Percentiles rank a stretch among this genome's conserved stretches.
Conservation (phyloP, 202 grass and related monocot species). For the Dendrocalamus latiflorus region DNA sequence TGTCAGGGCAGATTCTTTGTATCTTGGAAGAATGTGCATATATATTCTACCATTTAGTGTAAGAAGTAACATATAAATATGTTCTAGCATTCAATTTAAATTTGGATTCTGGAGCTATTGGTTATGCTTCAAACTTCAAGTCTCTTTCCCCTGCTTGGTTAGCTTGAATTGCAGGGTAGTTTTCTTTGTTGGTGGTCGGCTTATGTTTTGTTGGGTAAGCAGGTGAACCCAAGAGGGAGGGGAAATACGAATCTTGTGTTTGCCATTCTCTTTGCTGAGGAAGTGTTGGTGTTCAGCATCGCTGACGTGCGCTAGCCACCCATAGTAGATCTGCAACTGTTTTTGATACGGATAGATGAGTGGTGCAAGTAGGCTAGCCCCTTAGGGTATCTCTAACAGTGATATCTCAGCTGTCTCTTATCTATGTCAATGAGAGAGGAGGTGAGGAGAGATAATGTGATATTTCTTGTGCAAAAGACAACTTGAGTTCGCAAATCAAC, state of each 20-base stretch:
- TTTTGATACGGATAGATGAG: constrained; percentile 17
- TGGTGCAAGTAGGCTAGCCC: constrained; percentile 7
- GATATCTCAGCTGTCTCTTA: no score
- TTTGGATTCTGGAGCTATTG: neutral
- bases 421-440: no score
- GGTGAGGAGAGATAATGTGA: no score
- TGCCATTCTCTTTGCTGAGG: constrained; percentile 1
- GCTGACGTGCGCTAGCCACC: neutral
- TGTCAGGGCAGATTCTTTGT: neutral
- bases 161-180: constrained; percentile 4
- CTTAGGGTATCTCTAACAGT: no score
- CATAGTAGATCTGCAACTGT: constrained; percentile 8
- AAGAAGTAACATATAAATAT: neutral
- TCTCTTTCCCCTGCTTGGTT: neutral
- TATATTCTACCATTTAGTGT: neutral
- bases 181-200: neutral
- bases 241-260: constrained; percentile 21
- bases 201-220: neutral
- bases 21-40: neutral
- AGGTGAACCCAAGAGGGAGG: constrained; percentile 5
- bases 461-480: no score
- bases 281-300: constrained; percentile 22
- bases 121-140: neutral
- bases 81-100: constrained; percentile 1
- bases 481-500: no score